Base-by-base conservation (phyloP, 257 asterid genomes). In the Solanum raphanifolium region DNA sequence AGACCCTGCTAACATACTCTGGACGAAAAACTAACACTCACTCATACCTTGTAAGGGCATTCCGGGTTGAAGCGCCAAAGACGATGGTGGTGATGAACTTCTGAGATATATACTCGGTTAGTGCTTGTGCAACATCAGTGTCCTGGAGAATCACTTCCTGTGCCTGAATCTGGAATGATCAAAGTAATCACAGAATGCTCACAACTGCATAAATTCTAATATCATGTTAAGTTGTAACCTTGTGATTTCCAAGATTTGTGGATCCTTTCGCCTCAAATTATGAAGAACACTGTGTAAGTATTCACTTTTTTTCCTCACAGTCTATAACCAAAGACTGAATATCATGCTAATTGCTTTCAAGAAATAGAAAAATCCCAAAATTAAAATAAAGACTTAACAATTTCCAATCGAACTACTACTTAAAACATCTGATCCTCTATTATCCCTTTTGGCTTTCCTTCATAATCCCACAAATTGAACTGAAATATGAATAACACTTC, bases 71-170 rank as follows among this genome's bases (percentile, higher is more conserved):
- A 89, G 95, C 93, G 0, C 99, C 99, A 38, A 95, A 91, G 18
- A 97, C 95, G 4, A 93, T n/a, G 38, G 92, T 88, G 85, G 87
- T 86, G 88, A 95, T 90, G 72, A 81, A 88, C 85, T 89, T 92
- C 8, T 81, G 46, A 34, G 21, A 86, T 83, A 93, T 88, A 60
- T 92, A 95, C 35, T 93, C 94, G 9, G 91, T 84, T 34, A 96
- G 91, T 62, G 93, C 92, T 83, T 25, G 90, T 83, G 96, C 94
- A 85, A 93, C 89, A 5, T 94, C 98, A 2, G 48, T 29, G 90
- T 91, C 93, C 48, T 93, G 94, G 32, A 95, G 92, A 89, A 95
- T 89, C 84, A 94, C 95, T 93, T 97, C 99, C 86, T 82, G 92
- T 32, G 89, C 96, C 5, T 92, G 94, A 90, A 96, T 87, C 99